Evolutionary conservation across 805 yeast species (phyloP).

Genomic region (Vanderwaltozyma verrucispora): DNA sequence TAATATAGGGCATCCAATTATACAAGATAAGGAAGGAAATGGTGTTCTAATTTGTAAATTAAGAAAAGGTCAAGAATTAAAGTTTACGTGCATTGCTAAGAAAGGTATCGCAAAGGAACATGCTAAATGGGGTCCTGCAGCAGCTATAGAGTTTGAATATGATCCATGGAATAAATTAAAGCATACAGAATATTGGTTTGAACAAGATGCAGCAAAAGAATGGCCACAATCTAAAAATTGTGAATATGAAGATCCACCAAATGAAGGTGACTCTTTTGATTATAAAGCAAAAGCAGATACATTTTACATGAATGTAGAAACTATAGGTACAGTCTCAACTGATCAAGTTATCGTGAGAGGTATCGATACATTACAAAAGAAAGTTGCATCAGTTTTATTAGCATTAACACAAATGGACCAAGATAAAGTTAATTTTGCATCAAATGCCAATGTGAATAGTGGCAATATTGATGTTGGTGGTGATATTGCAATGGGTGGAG

Average conservation of each 20-base stretch:
- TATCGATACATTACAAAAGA: conserved; percentile 74
- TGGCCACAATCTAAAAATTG: conserved; percentile 90
- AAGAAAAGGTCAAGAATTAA: conserved; percentile 84
- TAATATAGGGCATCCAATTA: conserved; percentile 74
- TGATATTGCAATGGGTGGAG: conserved; percentile 23
- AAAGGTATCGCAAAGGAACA: conserved; percentile 97
- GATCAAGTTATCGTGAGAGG: conserved; percentile 84
- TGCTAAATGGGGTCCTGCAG: conserved; percentile 96
- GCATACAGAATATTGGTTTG: conserved; percentile 96
- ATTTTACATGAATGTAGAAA: conserved; percentile 84
- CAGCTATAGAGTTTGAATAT: conserved; percentile 93
- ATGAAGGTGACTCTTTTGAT: conserved; percentile 77
- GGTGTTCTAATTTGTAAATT: conserved; percentile 91
- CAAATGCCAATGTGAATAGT: conserved; percentile 6
- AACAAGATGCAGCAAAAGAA: conserved; percentile 74
- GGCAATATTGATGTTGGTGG: conserved; percentile 13
- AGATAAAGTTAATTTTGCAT: conserved; percentile 31
- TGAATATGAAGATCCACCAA: conserved; percentile 94
- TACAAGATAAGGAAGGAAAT: conserved; percentile 58
- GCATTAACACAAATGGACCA: conserved; percentile 43
- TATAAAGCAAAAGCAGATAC: conserved; percentile 70
- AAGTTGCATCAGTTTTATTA: conserved; percentile 81
- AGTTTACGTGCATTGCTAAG: conserved; percentile 87
- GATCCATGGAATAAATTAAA: conserved; percentile 98
- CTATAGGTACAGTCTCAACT: conserved; percentile 82